phyloP scores from a whole-genome alignment of 2,329 filamentous ascomycete genomes.

The Fusarium musae region DNA sequence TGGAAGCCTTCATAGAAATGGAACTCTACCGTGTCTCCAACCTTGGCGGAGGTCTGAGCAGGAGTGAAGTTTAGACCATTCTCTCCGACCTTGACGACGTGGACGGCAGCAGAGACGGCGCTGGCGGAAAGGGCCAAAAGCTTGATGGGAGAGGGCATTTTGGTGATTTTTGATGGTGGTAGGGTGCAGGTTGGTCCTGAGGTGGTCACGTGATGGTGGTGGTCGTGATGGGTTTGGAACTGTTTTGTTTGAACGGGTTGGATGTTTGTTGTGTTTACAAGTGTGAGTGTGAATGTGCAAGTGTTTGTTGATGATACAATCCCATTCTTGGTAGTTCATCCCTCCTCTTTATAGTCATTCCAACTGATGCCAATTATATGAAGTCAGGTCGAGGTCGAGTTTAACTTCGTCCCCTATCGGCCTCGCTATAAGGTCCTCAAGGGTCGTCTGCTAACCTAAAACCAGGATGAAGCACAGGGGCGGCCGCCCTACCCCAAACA shows the following conservation, averaged over 20 bases:
- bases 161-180: background rate
- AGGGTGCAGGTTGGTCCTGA: background rate
- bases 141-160: slow-evolving; percentile 26
- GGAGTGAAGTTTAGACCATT: slow-evolving; percentile 60
- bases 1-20: slow-evolving; percentile 63
- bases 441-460: slow-evolving; percentile 25
- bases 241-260: background rate
- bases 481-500: slow-evolving; percentile 20
- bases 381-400: slow-evolving; percentile 3
- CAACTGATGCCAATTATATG: slow-evolving; percentile 1
- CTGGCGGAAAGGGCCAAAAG: slow-evolving; percentile 25
- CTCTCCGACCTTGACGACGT: slow-evolving; percentile 42
- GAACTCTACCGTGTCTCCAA: slow-evolving; percentile 60
- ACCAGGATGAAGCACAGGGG: slow-evolving; percentile 31
- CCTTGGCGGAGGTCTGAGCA: slow-evolving; percentile 59
- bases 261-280: slow-evolving; percentile 7
- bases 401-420: background rate
- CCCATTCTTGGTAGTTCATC: background rate
- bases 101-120: slow-evolving; percentile 25
- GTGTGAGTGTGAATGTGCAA: background rate
- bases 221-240: background rate
- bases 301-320: background rate
- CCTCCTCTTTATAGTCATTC: slow-evolving; percentile 20
- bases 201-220: background rate
- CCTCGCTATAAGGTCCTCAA: background rate